These are phyloP conservation scores for Grammothele lineata DNA, from an alignment of 768 basidiomycete genomes.

Conservation along the genomic window DNA sequence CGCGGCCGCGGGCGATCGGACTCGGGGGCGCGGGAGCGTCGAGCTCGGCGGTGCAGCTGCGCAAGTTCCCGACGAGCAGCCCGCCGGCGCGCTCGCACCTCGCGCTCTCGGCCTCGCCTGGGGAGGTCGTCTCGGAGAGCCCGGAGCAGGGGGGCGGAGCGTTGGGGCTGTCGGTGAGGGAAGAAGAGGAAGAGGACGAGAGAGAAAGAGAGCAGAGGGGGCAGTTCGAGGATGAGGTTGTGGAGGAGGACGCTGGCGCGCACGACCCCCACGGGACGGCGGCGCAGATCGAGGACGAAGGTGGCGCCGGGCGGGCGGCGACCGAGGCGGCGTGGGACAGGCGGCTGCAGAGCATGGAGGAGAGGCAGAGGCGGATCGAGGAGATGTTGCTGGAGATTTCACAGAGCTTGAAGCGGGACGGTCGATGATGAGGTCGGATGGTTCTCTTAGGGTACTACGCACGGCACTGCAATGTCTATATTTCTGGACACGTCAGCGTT, in stretches of 20 bases:
- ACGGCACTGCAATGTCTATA: too few relatives aligned
- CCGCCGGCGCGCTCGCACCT: conserved; percentile 7
- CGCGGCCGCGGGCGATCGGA: conserved; percentile 4
- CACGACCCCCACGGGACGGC: conserved; percentile 21
- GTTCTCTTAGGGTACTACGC: too few relatives aligned
- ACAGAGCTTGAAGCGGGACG: conserved; percentile 5
- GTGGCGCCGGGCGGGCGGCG: conserved; percentile 13
- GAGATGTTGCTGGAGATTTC: conserved; percentile 35
- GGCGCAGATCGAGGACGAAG: conserved; percentile 25
- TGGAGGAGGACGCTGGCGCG: conserved; percentile 15
- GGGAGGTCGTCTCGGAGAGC: conserved; percentile 19
- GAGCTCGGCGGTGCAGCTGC: not conserved
- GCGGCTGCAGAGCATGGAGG: conserved; percentile 39
- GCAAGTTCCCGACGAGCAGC: conserved; percentile 20
- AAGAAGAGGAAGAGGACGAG: conserved; percentile 19
- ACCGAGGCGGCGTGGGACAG: conserved; percentile 25
- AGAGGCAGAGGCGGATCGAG: conserved; percentile 45
- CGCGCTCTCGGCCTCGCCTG: conserved; percentile 2
- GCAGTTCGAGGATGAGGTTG: conserved; percentile 25
- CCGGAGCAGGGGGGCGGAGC: conserved; percentile 18
- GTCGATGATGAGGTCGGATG: too few relatives aligned
- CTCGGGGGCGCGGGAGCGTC: not conserved
- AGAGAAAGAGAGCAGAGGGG: conserved; percentile 19
- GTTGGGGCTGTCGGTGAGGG: conserved; percentile 26
- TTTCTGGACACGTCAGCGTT: too few relatives aligned